These are phyloP conservation scores for Exophiala sp. DNA, from an alignment of 2,329 filamentous ascomycete species.

Conservation along the genomic window DNA sequence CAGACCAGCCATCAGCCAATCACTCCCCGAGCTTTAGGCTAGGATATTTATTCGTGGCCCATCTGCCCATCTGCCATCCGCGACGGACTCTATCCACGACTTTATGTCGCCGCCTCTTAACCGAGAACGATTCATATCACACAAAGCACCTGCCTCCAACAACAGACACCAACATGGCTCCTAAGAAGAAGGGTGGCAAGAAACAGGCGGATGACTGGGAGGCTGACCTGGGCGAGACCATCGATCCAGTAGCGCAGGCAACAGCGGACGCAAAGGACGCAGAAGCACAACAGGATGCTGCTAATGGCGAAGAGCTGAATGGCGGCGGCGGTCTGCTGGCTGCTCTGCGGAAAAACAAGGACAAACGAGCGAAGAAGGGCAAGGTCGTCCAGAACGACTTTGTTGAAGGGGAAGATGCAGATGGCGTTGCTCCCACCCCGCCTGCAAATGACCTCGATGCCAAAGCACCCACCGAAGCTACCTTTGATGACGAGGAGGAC, in stretches of 20 bases:
- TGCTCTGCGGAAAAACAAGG: conserved; percentile 72
- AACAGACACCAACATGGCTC: conserved; percentile 59
- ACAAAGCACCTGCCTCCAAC: conserved; percentile 8
- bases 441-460: conserved; percentile 44
- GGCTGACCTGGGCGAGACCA: conserved; percentile 75
- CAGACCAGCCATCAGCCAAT: conserved; percentile 8
- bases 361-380: conserved; percentile 87
- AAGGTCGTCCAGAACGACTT: conserved; percentile 66
- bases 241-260: conserved; percentile 55
- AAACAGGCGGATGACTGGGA: conserved; percentile 93
- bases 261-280: conserved; percentile 40
- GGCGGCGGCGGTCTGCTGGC: conserved; percentile 63
- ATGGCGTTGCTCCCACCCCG: conserved; percentile 39
- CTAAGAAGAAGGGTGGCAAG: conserved; percentile 83
- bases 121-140: conserved; percentile 23
- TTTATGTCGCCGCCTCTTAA: conserved; percentile 30
- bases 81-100: conserved; percentile 16
- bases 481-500: conserved; percentile 73
- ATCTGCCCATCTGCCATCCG: not conserved
- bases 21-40: not conserved
- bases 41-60: no score
- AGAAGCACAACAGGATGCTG: conserved; percentile 43
- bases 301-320: conserved; percentile 51
- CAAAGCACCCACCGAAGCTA: conserved; percentile 76
- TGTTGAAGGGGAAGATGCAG: conserved; percentile 60